Evolutionary conservation across 2,329 filamentous ascomycete species (phyloP).

Genomic region (Cladosporium sp.): DNA sequence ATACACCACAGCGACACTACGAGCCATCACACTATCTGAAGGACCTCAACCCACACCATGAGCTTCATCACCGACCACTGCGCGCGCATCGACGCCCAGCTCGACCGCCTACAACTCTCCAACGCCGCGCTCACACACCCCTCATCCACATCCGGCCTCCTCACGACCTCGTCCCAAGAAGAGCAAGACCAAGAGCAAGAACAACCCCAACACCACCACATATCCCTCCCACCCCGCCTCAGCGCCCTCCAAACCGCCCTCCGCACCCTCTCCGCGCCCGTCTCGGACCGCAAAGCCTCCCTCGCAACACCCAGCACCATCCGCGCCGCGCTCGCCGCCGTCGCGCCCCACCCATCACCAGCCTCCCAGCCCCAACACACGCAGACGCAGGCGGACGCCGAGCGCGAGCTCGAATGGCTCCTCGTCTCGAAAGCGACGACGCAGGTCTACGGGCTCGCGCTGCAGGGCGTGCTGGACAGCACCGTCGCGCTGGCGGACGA

Average conservation of each 20-base stretch:
- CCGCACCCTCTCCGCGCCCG: conserved; percentile 22
- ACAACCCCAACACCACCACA: not conserved
- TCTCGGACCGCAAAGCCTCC: conserved; percentile 14
- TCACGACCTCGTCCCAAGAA: not conserved
- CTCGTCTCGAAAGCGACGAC: conserved; percentile 84
- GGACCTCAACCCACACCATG: conserved; percentile 19
- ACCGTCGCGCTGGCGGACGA: conserved; percentile 79
- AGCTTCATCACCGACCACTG: conserved; percentile 42
- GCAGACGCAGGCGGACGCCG: conserved; percentile 34
- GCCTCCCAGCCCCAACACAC: too few species aligned
- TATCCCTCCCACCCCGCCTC: conserved; percentile 21
- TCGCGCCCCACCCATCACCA: not conserved
- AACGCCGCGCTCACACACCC: not conserved
- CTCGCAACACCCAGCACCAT: conserved; percentile 1
- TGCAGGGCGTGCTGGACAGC: conserved; percentile 72
- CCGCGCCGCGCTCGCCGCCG: conserved; percentile 2
- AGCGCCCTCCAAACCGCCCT: conserved; percentile 28
- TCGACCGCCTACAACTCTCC: conserved; percentile 52
- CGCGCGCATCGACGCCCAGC: conserved; percentile 50
- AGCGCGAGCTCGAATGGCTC: conserved; percentile 82
- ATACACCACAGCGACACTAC: too few species aligned
- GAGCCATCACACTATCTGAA: too few species aligned
- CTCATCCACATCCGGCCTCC: not conserved
- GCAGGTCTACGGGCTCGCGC: conserved; percentile 78
- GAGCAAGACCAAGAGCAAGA: not conserved